These are phyloP conservation scores for Beauveria rudraprayagi DNA, from an alignment of 2,329 filamentous ascomycete species.

Conservation along the genomic window DNA sequence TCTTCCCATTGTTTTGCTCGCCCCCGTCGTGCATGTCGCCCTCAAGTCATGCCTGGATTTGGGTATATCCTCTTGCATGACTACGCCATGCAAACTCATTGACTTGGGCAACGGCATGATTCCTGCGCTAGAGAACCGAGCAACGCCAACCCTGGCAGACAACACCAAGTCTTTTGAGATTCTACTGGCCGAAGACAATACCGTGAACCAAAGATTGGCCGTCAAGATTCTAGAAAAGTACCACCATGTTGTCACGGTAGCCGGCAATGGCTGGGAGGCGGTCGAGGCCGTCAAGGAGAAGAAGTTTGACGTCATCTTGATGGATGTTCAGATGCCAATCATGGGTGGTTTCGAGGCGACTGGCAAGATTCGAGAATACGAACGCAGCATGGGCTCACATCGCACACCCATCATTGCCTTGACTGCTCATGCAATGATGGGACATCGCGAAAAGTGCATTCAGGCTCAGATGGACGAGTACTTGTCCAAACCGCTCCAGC, in stretches of 20 bases:
- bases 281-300: conserved; percentile 86
- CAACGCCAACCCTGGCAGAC: conserved; percentile 83
- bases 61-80: conserved; percentile 99
- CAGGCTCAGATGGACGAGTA: conserved; percentile 99
- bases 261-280: conserved; percentile 89
- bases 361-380: conserved; percentile 91
- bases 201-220: conserved; percentile 90
- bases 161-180: conserved; percentile 96
- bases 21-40: conserved; percentile 81
- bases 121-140: conserved; percentile 85
- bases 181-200: conserved; percentile 90
- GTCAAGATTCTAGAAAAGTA: conserved; percentile 98
- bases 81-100: conserved; percentile 86
- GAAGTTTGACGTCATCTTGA: conserved; percentile 92
- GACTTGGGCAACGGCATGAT: conserved; percentile 95
- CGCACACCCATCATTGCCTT: conserved; percentile 93
- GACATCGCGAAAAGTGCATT: conserved; percentile 95
- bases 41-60: conserved; percentile 90
- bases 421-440: conserved; percentile 97
- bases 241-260: conserved; percentile 84
- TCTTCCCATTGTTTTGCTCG: conserved; percentile 87
- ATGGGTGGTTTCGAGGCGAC: conserved; percentile 99
- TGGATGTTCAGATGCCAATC: conserved; percentile 99
- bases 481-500: conserved; percentile 89
- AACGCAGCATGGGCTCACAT: conserved; percentile 69